Evolutionary conservation across 306 rosid genomes (phyloP), one percentile per base, ranked within the genome.

Genomic region (Pyrus communis): DNA sequence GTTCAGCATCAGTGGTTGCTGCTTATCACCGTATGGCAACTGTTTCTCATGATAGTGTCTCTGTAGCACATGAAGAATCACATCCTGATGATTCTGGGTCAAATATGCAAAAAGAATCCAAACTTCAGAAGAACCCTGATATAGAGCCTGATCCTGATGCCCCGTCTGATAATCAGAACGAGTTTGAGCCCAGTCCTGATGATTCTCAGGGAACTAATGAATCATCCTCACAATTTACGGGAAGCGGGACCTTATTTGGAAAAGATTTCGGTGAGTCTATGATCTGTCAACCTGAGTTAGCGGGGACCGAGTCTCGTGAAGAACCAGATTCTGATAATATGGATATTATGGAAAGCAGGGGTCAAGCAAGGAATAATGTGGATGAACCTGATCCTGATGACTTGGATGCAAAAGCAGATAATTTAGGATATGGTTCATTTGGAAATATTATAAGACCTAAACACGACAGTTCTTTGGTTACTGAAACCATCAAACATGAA

Each of bases 1-100:
- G 93, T 19, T 86, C 88, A 78, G 82, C 97, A 65, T 90, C 98
- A 58, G 84, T 95, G 73, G 84, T 83, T 75, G 96, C 98, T 87
- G 98, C 97, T 73, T 85, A 85, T 81, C 79, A 73, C 66, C 88
- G 97, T 79, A 67, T 84, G 67, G 74, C 73, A 69, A 78, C 85
- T 74, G 78, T 70, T 83, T 84, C 89, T 70, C 11, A 75, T 70
- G 67, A 67, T 73, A 84, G 79, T 76, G 74, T 35, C 0, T 86
- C 87, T 65, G 80, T 55, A 67, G 84, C 75, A 46, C 76, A 67
- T 84, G 86, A 83, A 81, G 96, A 80, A 67, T 85, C 84, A 21
- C 82, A 82, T 64, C 82, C 81, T 5, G 88, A 84, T 88, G 87
- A 78, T 76, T 81, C 82, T 67, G 79, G 31, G 52, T 75, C 75